Base-by-base conservation (phyloP, 805 yeast genomes). In the Candida stauntonica region DNA sequence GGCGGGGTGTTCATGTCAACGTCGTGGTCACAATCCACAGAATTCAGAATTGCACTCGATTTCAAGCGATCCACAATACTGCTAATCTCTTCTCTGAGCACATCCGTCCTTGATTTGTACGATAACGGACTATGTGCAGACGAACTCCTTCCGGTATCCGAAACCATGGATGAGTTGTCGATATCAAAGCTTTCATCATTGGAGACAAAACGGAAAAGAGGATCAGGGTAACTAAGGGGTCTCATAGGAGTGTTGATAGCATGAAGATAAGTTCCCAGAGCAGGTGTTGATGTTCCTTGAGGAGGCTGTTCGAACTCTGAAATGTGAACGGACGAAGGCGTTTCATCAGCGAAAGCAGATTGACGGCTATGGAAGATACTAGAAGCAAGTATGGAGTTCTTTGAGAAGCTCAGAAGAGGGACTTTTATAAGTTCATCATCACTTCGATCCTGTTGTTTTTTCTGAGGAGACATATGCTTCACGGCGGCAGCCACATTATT, bases 291-390 rank as follows among this genome's bases (percentile, higher is more conserved):
- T 1, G 58, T 52, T 8, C 52, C 49, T 34, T 39, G 40, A 13
- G 60, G 60, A 5, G 54, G 50, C 24, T 50, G 57, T 5, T 46
- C 52, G 36, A 55, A 54, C 15, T 52, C 56, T 6, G 58, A 54
- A 7, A 54, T 43, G 18, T 53, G 59, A 2, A 55, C 35, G 1
- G 60, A 54, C 0, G 57, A 50, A 1, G 42, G 43, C 17, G 43
- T 35, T 13, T 21, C 15, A 4, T 3, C n/a, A 18, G 20, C n/a
- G 24, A 3, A 11, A 3, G 5, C 5, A 15, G 26, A 23, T 7
- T 5, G 7, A 23, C 14, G 9, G 29, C 12, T 12, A 21, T 21
- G 24, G 7, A 8, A 12, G 24, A 21, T 21, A 21, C 7, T 21
- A 12, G 39, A 31, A 2, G 39, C 37, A 33, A 41, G 40, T 3